A percentile compares a stretch with the other conserved stretches of the same genome.
These are phyloP conservation scores for Eucalyptus victrix DNA, from an alignment of 345 rosid genomes.

Conservation along the genomic window DNA sequence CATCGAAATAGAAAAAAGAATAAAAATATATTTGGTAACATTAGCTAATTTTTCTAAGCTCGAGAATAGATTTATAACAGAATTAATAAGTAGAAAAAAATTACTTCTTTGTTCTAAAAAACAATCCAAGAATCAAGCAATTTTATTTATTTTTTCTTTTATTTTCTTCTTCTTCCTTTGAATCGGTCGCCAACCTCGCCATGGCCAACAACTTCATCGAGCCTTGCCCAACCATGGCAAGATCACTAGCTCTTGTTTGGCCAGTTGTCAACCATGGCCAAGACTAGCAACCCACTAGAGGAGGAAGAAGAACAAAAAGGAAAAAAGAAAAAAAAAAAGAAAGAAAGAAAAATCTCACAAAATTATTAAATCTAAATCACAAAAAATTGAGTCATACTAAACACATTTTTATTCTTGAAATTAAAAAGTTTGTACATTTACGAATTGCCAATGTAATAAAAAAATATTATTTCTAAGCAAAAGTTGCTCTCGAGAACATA, in stretches of 20 bases:
- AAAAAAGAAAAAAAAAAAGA: no score
- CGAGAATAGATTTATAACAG: no score
- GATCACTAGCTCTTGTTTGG: rapidly evolving
- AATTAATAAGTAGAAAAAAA: no score
- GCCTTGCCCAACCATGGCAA: rapidly evolving
- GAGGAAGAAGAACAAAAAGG: no score
- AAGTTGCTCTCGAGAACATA: rapidly evolving
- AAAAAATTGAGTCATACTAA: rapidly evolving
- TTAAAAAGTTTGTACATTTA: no score
- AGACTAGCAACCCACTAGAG: rapidly evolving
- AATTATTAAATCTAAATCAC: no score
- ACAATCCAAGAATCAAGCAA: no score
- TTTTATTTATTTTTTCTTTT: no score
- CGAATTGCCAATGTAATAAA: rapidly evolving
- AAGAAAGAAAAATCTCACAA: no score
- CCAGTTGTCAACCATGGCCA: rapidly evolving
- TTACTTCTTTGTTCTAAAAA: rapidly evolving
- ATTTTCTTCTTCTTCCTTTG: no score
- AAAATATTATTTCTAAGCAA: rapidly evolving
- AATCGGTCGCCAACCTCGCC: rapidly evolving
- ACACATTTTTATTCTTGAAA: rapidly evolving
- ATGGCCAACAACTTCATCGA: rapidly evolving
- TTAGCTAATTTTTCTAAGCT: rapidly evolving
- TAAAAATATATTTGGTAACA: rapidly evolving
- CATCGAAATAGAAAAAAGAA: no score